Evolutionary conservation across 164 flowering plant species (phyloP).

Genomic region (Pachysandra terminalis): DNA sequence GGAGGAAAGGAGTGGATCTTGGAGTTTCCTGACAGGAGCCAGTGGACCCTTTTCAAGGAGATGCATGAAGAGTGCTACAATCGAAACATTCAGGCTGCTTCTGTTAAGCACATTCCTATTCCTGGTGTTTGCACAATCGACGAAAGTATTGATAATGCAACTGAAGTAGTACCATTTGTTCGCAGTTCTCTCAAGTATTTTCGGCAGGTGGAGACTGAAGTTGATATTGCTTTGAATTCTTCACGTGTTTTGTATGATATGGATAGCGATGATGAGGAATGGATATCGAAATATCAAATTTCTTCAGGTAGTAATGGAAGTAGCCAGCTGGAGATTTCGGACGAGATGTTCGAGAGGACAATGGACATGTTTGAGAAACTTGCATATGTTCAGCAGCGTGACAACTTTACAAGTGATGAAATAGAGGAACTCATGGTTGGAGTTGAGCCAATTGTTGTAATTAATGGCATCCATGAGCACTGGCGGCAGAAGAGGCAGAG

Average conservation of each 20-base stretch:
- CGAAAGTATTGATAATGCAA: constrained; percentile 53
- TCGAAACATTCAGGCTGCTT: constrained; percentile 79
- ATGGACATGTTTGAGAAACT: constrained; percentile 88
- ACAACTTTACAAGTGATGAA: constrained; percentile 63
- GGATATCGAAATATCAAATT: constrained; percentile 38
- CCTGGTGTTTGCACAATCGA: constrained; percentile 87
- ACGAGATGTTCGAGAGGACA: constrained; percentile 75
- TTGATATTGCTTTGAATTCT: constrained; percentile 86
- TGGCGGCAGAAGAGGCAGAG: constrained; percentile 77
- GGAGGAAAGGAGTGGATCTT: constrained; percentile 97
- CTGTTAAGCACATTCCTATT: constrained; percentile 83
- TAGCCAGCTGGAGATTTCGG: constrained; percentile 38
- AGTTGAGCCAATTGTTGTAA: constrained; percentile 44
- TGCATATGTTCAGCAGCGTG: constrained; percentile 58
- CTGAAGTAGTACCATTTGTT: constrained; percentile 44
- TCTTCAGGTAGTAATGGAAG: constrained; percentile 21
- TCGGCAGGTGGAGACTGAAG: constrained; percentile 72
- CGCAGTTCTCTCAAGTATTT: constrained; percentile 57
- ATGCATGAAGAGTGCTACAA: constrained; percentile 95
- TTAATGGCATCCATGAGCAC: constrained; percentile 52
- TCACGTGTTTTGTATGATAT: constrained; percentile 86
- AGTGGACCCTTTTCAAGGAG: constrained; percentile 89
- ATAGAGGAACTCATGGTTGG: constrained; percentile 54
- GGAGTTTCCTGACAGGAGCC: constrained; percentile 86
- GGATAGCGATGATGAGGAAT: constrained; percentile 94